Conservation (phyloP, 352 stramenopile species). For the Globisporangium polare region DNA sequence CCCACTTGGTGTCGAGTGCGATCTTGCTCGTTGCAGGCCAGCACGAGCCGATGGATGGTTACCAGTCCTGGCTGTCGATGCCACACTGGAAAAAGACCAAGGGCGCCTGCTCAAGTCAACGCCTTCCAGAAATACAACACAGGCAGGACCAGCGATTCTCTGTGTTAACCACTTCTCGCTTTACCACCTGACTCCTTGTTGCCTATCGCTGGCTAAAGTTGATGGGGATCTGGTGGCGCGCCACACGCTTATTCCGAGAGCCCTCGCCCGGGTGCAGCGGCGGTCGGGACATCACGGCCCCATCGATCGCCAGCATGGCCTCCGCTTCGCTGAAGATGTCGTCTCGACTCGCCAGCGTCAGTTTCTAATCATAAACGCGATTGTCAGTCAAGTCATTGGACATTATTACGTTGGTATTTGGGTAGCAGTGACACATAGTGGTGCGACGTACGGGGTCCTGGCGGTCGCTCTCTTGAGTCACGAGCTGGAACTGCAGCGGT, state of each 20-base stretch:
- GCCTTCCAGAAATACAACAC: not conserved
- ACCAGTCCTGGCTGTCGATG: not conserved
- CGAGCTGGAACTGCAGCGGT: conserved; percentile 60
- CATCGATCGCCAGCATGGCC: conserved; percentile 11
- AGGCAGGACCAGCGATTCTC: not conserved
- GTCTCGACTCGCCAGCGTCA: conserved; percentile 13
- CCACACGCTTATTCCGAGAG: conserved; percentile 74
- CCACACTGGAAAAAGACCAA: not conserved
- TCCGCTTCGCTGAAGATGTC: conserved; percentile 12
- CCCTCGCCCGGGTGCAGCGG: conserved; percentile 49
- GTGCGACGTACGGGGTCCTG: conserved; percentile 38
- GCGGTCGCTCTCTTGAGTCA: conserved; percentile 67
- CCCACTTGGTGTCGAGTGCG: not conserved
- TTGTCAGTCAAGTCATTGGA: not conserved
- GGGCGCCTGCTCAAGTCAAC: not conserved
- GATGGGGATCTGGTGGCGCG: conserved; percentile 61
- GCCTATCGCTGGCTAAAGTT: conserved; percentile 34
- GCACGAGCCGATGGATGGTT: not conserved
- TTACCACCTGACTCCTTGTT: not conserved
- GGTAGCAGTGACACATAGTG: not conserved
- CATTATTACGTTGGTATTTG: not conserved
- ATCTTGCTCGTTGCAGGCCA: not conserved
- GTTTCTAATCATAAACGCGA: conserved; percentile 20
- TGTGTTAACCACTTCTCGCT: not conserved
- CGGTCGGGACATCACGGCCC: conserved; percentile 20